These are phyloP conservation scores for Xerocomus potaroensis DNA, from an alignment of 768 basidiomycete species.

Conservation along the genomic window DNA sequence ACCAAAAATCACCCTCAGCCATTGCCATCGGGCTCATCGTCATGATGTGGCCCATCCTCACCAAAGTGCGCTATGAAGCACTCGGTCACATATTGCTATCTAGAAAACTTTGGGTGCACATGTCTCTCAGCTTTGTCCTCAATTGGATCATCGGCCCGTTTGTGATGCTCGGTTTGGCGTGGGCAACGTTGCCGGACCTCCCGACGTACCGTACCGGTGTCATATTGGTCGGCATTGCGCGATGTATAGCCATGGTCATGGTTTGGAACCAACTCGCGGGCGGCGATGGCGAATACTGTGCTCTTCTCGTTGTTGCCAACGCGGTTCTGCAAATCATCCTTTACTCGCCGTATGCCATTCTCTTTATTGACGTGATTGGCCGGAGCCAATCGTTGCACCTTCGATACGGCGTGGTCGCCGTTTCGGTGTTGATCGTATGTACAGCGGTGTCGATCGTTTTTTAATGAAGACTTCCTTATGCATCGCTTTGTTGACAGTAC, in stretches of 20 bases:
- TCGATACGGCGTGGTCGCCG: constrained; percentile 54
- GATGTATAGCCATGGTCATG: constrained; percentile 60
- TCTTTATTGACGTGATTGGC: constrained; percentile 72
- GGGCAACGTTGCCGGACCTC: constrained; percentile 80
- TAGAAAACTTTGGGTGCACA: constrained; percentile 57
- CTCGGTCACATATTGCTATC: constrained; percentile 56
- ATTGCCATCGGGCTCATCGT: constrained; percentile 77
- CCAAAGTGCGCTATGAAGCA: constrained; percentile 72
- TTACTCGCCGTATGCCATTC: constrained; percentile 60
- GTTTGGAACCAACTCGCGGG: constrained; percentile 76
- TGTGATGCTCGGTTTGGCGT: constrained; percentile 80
- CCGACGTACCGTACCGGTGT: constrained; percentile 74
- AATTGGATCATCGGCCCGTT: constrained; percentile 84
- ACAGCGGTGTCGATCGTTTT: not conserved
- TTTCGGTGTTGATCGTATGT: constrained; percentile 69
- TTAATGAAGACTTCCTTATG: not conserved
- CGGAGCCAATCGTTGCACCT: constrained; percentile 40
- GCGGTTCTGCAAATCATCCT: constrained; percentile 74
- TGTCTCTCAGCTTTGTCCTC: constrained; percentile 60
- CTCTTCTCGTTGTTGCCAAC: constrained; percentile 77
- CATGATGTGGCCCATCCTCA: constrained; percentile 86
- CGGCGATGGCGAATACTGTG: constrained; percentile 70
- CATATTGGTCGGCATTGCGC: constrained; percentile 63
- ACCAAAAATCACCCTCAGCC: constrained; percentile 39
- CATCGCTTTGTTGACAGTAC: constrained; percentile 49